These are phyloP conservation scores for Magnusiomyces tetraspermus DNA, from an alignment of 1,139 yeast genomes.

Conservation along the genomic window DNA sequence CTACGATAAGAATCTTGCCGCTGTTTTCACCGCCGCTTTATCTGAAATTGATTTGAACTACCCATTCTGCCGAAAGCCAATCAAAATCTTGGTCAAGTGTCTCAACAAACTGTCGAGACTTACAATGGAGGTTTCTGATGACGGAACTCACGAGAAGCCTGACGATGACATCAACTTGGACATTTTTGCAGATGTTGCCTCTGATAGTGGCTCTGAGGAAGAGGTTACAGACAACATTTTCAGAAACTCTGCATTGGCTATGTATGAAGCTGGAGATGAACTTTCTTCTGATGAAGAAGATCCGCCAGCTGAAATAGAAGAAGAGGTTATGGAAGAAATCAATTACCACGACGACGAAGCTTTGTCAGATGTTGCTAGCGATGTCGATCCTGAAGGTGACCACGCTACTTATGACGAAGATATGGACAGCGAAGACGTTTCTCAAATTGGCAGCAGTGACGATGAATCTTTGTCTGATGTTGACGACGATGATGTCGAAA, in stretches of 20 bases:
- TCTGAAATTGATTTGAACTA: conserved; percentile 62
- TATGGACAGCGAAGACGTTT: conserved; percentile 17
- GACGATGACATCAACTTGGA: conserved; percentile 47
- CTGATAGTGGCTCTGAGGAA: conserved; percentile 35
- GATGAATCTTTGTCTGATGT: conserved; percentile 22
- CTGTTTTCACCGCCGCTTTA: conserved; percentile 46
- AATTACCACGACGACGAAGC: conserved; percentile 28
- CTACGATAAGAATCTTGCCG: conserved; percentile 57
- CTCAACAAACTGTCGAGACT: conserved; percentile 50
- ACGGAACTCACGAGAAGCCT: conserved; percentile 41
- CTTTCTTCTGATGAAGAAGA: conserved; percentile 52
- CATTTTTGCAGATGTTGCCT: conserved; percentile 15
- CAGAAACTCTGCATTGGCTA: conserved; percentile 81
- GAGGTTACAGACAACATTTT: conserved; percentile 71
- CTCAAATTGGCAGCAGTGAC: conserved; percentile 26
- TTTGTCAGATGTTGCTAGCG: conserved; percentile 30
- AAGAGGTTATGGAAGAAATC: conserved; percentile 28
- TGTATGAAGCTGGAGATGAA: conserved; percentile 78
- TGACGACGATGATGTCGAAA: conserved; percentile 31
- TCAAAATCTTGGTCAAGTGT: conserved; percentile 51
- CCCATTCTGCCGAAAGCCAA: conserved; percentile 53
- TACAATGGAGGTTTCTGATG: conserved; percentile 27
- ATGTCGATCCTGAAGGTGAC: conserved; percentile 28
- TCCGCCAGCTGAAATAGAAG: conserved; percentile 23
- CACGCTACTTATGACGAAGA: conserved; percentile 26